Evolutionary conservation across 1,284 basidiomycete genomes (phyloP).

Genomic region (Singerocomus inundabilis): DNA sequence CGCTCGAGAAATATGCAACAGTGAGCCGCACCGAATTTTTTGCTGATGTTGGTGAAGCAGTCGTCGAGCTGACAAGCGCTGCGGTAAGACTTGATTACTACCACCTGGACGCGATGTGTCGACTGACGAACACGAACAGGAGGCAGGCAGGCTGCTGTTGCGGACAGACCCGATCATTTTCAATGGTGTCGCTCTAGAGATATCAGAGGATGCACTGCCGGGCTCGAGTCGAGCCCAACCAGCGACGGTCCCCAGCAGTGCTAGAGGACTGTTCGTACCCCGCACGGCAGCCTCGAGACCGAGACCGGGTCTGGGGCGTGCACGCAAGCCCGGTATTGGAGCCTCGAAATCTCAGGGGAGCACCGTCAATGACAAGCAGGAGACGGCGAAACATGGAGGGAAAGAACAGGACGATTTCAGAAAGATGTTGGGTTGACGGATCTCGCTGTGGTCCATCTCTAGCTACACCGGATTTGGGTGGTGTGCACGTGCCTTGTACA

Average conservation of each 20-base stretch:
- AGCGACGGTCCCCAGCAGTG: conserved; percentile 39
- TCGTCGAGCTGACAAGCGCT: conserved; percentile 71
- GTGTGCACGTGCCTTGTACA: conserved; percentile 6
- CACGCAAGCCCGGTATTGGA: conserved; percentile 34
- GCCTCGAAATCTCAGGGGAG: conserved; percentile 20
- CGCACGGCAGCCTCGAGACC: conserved; percentile 61
- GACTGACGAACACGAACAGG: conserved; percentile 43
- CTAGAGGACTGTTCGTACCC: conserved; percentile 60
- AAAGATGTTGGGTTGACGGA: conserved; percentile 55
- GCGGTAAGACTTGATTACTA: conserved; percentile 51
- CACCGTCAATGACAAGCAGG: conserved; percentile 17
- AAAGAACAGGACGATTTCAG: conserved; percentile 73
- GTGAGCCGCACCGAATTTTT: conserved; percentile 81
- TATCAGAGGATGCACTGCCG: conserved; percentile 53
- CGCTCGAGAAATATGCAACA: conserved; percentile 71
- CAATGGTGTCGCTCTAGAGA: conserved; percentile 51
- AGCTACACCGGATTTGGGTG: not conserved
- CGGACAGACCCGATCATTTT: conserved; percentile 67
- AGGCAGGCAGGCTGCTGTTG: conserved; percentile 76
- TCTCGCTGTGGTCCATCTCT: not conserved
- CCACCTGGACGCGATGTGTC: not conserved
- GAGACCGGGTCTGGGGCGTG: conserved; percentile 65
- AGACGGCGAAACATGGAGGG: conserved; percentile 22
- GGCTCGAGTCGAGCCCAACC: conserved; percentile 34
- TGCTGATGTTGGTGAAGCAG: conserved; percentile 61